Base-by-base conservation (phyloP, 768 basidiomycete species). In the Symmetrospora coprosmae region DNA sequence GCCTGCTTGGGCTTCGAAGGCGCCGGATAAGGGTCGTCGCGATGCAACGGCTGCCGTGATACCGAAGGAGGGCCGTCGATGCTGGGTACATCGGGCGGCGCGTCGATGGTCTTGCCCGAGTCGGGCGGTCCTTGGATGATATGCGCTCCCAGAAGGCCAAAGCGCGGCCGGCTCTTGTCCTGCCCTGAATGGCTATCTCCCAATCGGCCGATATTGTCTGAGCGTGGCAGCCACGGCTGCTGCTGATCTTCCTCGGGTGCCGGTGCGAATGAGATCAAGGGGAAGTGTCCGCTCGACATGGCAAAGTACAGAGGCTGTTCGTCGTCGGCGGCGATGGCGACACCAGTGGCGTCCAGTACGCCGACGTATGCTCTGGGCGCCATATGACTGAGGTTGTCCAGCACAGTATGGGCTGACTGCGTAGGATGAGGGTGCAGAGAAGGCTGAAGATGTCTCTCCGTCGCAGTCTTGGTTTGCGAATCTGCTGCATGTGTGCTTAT, bases 221-320 rank as follows among this genome's bases (percentile, higher is more conserved):
- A n/a, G n/a, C n/a, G n/a, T n/a, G n/a, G n/a, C n/a, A n/a, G n/a
- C n/a, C n/a, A n/a, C n/a, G n/a, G n/a, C n/a, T n/a, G n/a, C n/a
- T n/a, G n/a, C n/a, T n/a, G n/a, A n/a, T n/a, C n/a, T n/a, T n/a
- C 66, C 63, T 70, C 23, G 58, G 70, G 62, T 60, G 64, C 50
- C 60, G 71, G 72, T 13, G 72, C 71, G 59, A 75, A 73, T 28
- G 69, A 81, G 61, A 92, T 84, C 9, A 96, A 76, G 0, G 91
- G 92, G 69, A 80, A 96, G 7, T 78, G 79, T 11, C 79, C 76
- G 0, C 86, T 83, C 64, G 85, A 85, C 81, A 96, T 84, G 19
- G 86, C 89, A 19, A 37, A 55, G 66, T 82, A 92, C 1, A 94
- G 76, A 39, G 84, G 85, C 2, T 78, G 81, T 0, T 79, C 80